Base-by-base conservation (phyloP, 2,329 filamentous ascomycete species). In the Orbilia blumenaviensis region DNA sequence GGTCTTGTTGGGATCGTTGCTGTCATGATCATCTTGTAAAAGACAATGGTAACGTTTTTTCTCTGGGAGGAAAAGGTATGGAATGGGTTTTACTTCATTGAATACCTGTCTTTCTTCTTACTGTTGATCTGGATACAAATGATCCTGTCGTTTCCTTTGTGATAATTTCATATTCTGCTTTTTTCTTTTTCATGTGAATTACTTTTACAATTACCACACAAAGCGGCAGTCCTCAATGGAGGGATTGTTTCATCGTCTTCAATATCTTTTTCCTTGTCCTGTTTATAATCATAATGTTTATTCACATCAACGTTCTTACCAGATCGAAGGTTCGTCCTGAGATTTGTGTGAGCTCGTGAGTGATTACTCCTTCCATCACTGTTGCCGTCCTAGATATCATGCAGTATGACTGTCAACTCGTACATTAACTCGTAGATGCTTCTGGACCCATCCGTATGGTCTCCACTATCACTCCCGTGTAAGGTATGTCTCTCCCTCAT, bases 161-260 rank as follows among this genome's bases (percentile, higher is more conserved):
- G 25, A 38, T 32, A n/a, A n/a, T n/a, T n/a, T 9, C 25, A 42
- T 16, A 16, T 25, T 32, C 14, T 14, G 29, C 5, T n/a, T 54
- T 25, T 44, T 66, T 56, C 32, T 25, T 56, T 56, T 46, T 66
- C 36, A 29, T 56, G 62, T 56, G 23, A 58, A 66, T 66, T 46
- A 44, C 12, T 73, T 29, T 9, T 27, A 61, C 16, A n/a, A 18
- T 23, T 54, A 34, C 23, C 27, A 29, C 16, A 58, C 36, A 71
- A 75, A 58, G 48, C 56, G 38, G 41, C 71, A 61, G 71, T 75
- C 71, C 71, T 75, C 71, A 64, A 6, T 50, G 56, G 71, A 75
- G 71, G 71, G 63, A 75, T 75, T 68, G 71, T 64, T 56, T 52
- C 56, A 68, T 66, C 66, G 12, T 36, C 29, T 66, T 66, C 18